These are phyloP conservation scores for Dioszegia aurantiaca DNA, from an alignment of 768 basidiomycete genomes.

Conservation along the genomic window DNA sequence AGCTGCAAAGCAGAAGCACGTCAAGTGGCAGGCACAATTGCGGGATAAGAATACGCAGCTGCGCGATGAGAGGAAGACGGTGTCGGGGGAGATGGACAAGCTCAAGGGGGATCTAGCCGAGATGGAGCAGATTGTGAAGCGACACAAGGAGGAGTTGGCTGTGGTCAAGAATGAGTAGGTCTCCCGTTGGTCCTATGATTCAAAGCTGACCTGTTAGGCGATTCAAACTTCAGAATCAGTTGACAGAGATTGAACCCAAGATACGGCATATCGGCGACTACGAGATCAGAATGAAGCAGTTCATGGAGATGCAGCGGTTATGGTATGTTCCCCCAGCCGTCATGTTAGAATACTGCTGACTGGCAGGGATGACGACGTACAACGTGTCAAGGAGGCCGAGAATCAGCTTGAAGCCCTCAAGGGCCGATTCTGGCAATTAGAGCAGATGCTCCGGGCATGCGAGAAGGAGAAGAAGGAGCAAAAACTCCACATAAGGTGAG, in stretches of 20 bases:
- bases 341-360: not conserved
- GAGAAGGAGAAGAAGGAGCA: conserved; percentile 17
- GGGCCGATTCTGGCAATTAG: conserved; percentile 18
- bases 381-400: conserved; percentile 23
- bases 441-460: conserved; percentile 23
- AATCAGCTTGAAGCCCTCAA: conserved; percentile 25
- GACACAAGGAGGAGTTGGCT: conserved; percentile 49
- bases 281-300: conserved; percentile 79
- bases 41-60: conserved; percentile 71
- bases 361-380: conserved; percentile 36
- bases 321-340: conserved; percentile 60
- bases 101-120: conserved; percentile 69
- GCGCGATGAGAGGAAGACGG: conserved; percentile 74
- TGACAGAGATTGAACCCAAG: conserved; percentile 76
- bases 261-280: conserved; percentile 77
- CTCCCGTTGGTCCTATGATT: not conserved
- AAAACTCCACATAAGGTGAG: not conserved
- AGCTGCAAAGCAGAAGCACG: conserved; percentile 71
- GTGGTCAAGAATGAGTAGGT: conserved; percentile 50
- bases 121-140: conserved; percentile 27
- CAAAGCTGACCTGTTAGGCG: conserved; percentile 54
- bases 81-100: conserved; percentile 67
- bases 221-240: conserved; percentile 69
- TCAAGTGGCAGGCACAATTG: conserved; percentile 79
- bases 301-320: conserved; percentile 68